These are phyloP conservation scores for Saccharomycopsis sp. DNA, from an alignment of 805 yeast genomes.

Conservation along the genomic window DNA sequence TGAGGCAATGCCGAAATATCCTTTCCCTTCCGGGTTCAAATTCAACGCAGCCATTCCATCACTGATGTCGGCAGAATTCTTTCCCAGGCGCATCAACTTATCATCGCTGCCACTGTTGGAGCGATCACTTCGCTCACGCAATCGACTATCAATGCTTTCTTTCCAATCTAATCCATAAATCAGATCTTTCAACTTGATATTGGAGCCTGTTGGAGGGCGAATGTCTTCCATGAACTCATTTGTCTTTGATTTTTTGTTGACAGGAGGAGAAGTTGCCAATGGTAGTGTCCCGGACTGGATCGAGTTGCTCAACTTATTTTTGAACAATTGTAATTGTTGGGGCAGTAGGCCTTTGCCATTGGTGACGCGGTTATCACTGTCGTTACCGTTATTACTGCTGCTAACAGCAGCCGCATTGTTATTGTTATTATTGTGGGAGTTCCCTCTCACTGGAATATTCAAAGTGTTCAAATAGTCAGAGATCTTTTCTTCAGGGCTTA, in stretches of 20 bases:
- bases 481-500: constrained; percentile 17
- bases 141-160: constrained; percentile 33
- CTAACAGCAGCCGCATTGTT: neutral
- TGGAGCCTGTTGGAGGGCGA: constrained; percentile 3
- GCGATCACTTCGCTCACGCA: too few relatives aligned
- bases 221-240: neutral
- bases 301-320: neutral
- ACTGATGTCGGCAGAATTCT: constrained; percentile 18
- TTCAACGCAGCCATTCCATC: constrained; percentile 60
- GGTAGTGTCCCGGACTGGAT: neutral
- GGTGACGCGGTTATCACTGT: too few relatives aligned
- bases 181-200: constrained; percentile 27
- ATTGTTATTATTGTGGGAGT: neutral
- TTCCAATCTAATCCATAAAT: constrained; percentile 57
- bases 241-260: neutral
- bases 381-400: too few relatives aligned
- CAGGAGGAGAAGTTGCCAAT: neutral
- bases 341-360: too few relatives aligned
- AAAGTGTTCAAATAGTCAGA: constrained; percentile 12
- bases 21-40: constrained; percentile 44
- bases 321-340: too few relatives aligned
- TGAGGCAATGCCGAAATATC: constrained; percentile 60
- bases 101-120: neutral
- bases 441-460: constrained; percentile 11
- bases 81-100: too few relatives aligned